A percentile compares a stretch with the other conserved stretches of the same genome.
These are phyloP conservation scores for Bombardia bombarda DNA, from an alignment of 495 filamentous ascomycete genomes.

Conservation along the genomic window DNA sequence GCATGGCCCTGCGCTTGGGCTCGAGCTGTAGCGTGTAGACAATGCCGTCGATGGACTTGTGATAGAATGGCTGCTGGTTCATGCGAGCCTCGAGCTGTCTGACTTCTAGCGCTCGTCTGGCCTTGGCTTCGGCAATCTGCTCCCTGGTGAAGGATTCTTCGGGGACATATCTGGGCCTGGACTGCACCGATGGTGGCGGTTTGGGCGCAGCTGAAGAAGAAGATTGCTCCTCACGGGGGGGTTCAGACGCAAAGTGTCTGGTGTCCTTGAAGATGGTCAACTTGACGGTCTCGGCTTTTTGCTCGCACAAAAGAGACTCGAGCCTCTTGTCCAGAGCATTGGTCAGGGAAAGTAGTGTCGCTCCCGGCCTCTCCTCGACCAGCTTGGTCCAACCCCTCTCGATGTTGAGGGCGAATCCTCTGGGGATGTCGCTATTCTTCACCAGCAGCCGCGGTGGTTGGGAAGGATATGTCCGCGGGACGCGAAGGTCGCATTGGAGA, in stretches of 20 bases:
- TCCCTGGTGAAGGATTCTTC: constrained; percentile 42
- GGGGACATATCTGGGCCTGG: constrained; percentile 26
- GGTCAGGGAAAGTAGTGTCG: constrained; percentile 58
- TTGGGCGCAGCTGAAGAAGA: constrained; percentile 40
- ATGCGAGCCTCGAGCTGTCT: constrained; percentile 76
- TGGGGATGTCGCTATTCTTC: constrained; percentile 69
- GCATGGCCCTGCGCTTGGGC: constrained; percentile 49
- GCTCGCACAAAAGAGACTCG: constrained; percentile 60
- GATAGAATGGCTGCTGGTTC: constrained; percentile 57
- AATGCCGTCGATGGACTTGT: constrained; percentile 61
- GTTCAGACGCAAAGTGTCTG: constrained; percentile 25
- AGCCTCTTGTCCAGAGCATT: constrained; percentile 69
- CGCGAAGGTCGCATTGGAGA: constrained; percentile 62
- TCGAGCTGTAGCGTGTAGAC: constrained; percentile 68
- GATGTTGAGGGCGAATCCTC: constrained; percentile 73
- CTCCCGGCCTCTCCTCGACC: constrained; percentile 44
- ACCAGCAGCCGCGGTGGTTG: constrained; percentile 53
- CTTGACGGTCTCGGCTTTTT: constrained; percentile 72
- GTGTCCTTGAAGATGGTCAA: constrained; percentile 60
- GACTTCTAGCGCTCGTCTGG: constrained; percentile 55
- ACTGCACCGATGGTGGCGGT: too few relatives aligned
- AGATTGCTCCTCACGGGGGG: constrained; percentile 22
- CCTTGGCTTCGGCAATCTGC: constrained; percentile 54
- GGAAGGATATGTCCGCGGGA: constrained; percentile 57
- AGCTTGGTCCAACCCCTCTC: constrained; percentile 69